Evolutionary conservation across 2,329 filamentous ascomycete genomes (phyloP), one percentile per base, ranked within the genome.

Genomic region (Nemania diffusa): DNA sequence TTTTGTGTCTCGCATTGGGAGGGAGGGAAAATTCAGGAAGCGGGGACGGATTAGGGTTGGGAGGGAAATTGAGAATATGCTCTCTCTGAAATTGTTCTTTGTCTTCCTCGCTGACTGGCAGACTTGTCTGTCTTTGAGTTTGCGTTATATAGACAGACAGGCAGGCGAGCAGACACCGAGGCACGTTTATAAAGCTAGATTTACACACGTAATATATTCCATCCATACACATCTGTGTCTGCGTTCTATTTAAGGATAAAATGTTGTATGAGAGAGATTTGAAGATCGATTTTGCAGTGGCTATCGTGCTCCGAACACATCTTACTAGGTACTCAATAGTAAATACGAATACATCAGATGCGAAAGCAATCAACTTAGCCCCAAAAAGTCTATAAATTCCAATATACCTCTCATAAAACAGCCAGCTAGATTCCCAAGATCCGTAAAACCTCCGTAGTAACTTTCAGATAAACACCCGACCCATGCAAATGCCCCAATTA

Each of bases 401-500:
- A 37, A 5, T 29, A 37, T 29, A 34, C 34, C 40, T 58, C 37
- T 34, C 56, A 17, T 9, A 42, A 52, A 6, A 37, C 1, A 32
- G 5, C 20, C 24, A 56, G 13, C 26, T 26, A 46, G 29, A 58
- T 52, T 52, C 44, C 32, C 26, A 11, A 60, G 13, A 67, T 64
- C 55, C 50, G n/a, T 40, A 32, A 56, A 61, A 46, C 34, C 37
- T 37, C 51, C 34, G 48, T 53, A 27, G 40, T 55, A 60, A 17
- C 20, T 57, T 27, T 42, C 46, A 29, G 48, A 64, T 53, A 56
- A 50, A 26, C 20, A 51, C 56, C 56, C 34, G 15, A 63, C 32
- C 73, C 71, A 68, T 69, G 37, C 72, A 52, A 68, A 75, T 75
- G 72, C 71, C 62, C 32, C 37, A 22, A 60, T 34, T 1, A 52